A percentile compares a stretch with the other conserved stretches of the same genome.
These are phyloP conservation scores for Talaromyces sp. DNA, from an alignment of 2,329 filamentous ascomycete species.

Conservation along the genomic window DNA sequence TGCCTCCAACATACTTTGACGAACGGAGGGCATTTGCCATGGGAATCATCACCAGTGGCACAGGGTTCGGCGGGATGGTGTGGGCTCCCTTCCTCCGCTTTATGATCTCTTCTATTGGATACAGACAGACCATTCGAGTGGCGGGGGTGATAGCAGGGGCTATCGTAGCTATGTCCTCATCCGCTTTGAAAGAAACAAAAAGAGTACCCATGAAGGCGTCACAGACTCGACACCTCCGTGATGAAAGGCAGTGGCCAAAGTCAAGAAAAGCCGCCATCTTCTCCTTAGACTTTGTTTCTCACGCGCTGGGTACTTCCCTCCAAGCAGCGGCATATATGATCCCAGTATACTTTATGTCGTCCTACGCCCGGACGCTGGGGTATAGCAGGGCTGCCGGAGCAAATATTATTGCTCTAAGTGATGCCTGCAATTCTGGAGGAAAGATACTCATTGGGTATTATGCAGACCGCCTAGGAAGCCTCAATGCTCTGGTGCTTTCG, in stretches of 20 bases:
- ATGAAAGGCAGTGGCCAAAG: no score
- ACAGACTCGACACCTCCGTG: no score
- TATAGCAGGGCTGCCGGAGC: constrained; percentile 32
- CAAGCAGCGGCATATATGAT: constrained; percentile 37
- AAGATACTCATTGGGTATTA: constrained; percentile 35
- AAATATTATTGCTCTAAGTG: constrained; percentile 38
- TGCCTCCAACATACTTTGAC: constrained; percentile 36
- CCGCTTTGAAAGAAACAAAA: neutral
- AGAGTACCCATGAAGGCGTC: neutral
- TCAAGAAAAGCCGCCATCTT: neutral
- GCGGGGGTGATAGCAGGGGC: constrained; percentile 5
- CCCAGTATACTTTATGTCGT: constrained; percentile 36
- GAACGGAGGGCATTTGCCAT: constrained; percentile 34
- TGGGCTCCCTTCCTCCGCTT: constrained; percentile 31
- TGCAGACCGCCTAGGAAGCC: constrained; percentile 35
- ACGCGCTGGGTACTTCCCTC: constrained; percentile 31
- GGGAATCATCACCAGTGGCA: constrained; percentile 35
- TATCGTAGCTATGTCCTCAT: neutral
- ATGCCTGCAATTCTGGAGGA: constrained; percentile 36
- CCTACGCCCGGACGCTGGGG: constrained; percentile 37
- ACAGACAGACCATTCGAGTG: constrained; percentile 34
- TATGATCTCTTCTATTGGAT: constrained; percentile 29
- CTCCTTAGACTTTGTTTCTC: constrained; percentile 33
- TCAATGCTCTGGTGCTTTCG: constrained; percentile 35
- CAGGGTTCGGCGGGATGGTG: constrained; percentile 36